A percentile compares a stretch with the other conserved stretches of the same genome.
Conservation (phyloP, 1,284 basidiomycete genomes). For the Austropuccinia psidii region DNA sequence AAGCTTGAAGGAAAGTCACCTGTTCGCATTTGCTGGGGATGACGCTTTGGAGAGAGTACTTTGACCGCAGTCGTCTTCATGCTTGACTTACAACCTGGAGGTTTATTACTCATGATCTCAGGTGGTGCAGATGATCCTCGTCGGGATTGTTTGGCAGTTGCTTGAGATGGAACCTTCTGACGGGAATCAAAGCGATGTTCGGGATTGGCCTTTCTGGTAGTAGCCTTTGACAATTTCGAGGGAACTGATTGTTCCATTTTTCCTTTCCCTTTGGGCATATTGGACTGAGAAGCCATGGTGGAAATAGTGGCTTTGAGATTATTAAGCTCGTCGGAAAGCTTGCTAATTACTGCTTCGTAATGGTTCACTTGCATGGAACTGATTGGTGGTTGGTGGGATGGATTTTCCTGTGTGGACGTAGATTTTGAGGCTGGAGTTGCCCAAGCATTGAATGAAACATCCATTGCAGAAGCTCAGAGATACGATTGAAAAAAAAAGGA, state of each 20-base stretch:
- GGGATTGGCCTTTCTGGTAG: too few relatives aligned
- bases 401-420: neutral
- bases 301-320: neutral
- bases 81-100: neutral
- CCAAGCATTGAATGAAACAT: constrained; percentile 3
- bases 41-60: neutral
- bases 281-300: too few relatives aligned
- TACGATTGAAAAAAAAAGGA: too few relatives aligned
- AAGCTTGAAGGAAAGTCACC: neutral
- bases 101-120: neutral
- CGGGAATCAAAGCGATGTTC: too few relatives aligned
- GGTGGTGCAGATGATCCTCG: neutral
- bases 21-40: constrained; percentile 3
- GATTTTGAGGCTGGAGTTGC: neutral
- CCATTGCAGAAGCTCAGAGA: too few relatives aligned
- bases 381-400: neutral
- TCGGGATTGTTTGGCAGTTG: neutral
- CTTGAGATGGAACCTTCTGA: too few relatives aligned
- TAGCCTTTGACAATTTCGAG: too few relatives aligned
- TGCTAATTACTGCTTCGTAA: neutral
- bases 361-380: neutral
- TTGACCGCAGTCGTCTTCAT: neutral
- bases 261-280: too few relatives aligned
- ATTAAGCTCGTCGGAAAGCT: neutral
- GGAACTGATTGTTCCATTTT: too few relatives aligned